Conservation (phyloP, 345 rosid genomes). For the Citrus hindsii region DNA sequence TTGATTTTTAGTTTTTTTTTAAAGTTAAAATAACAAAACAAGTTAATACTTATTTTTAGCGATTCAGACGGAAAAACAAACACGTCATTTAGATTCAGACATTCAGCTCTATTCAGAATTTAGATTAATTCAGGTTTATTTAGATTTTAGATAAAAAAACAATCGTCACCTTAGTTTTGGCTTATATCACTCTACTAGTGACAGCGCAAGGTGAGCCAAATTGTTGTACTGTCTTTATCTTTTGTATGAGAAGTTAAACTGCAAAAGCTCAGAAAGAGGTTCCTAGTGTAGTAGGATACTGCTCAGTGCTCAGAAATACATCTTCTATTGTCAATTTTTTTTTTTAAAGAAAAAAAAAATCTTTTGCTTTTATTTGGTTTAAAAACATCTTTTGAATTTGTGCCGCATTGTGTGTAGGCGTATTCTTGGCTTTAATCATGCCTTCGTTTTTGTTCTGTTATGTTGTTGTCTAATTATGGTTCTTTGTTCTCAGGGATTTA, state of each 20-base stretch:
- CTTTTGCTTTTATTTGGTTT: not conserved
- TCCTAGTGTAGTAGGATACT: not conserved
- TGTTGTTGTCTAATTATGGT: slow-evolving; percentile 2
- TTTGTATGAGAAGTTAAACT: not conserved
- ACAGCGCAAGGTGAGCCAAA: not conserved
- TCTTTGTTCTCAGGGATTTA: slow-evolving; percentile 66
- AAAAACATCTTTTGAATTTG: not conserved
- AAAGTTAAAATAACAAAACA: too few relatives aligned
- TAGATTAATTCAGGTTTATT: too few relatives aligned
- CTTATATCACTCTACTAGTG: not conserved
- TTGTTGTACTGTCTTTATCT: not conserved
- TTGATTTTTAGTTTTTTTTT: too few relatives aligned
- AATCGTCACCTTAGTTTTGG: not conserved
- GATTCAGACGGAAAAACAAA: too few relatives aligned
- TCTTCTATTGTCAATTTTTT: not conserved
- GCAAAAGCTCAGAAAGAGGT: not conserved
- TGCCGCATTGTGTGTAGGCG: not conserved
- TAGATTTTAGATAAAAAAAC: too few relatives aligned
- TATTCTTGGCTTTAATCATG: not conserved
- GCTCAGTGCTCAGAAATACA: not conserved
- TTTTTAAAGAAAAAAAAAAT: too few relatives aligned
- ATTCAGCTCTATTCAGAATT: too few relatives aligned
- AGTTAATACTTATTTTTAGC: too few relatives aligned
- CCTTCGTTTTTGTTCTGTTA: not conserved
- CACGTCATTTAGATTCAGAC: too few relatives aligned